phyloP scores from a whole-genome alignment of 345 rosid species.

The Cardamine chenopodiifolia region DNA sequence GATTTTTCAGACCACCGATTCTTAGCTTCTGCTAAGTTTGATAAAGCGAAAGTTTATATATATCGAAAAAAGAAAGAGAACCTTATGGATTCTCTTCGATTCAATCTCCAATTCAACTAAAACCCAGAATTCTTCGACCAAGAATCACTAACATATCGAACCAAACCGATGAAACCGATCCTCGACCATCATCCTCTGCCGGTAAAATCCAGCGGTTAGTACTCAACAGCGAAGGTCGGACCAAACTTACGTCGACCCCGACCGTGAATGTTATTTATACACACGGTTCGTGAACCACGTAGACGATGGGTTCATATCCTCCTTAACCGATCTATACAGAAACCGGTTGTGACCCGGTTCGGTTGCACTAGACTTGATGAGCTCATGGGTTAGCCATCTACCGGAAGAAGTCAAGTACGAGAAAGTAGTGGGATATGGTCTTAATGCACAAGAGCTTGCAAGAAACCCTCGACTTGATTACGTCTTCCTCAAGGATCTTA shows the following conservation, averaged over 20 bases:
- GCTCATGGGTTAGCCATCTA: constrained; percentile 92
- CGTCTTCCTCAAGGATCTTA: constrained; percentile 59
- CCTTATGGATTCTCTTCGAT: constrained; percentile 39
- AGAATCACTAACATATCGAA: constrained; percentile 42
- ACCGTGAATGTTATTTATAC: constrained; percentile 69
- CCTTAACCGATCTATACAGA: constrained; percentile 65
- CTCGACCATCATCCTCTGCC: constrained; percentile 47
- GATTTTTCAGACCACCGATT: constrained; percentile 2
- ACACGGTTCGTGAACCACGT: constrained; percentile 92
- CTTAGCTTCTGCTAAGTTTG: constrained; percentile 31
- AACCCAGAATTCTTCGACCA: constrained; percentile 26
- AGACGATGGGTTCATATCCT: constrained; percentile 70
- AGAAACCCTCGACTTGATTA: constrained; percentile 46
- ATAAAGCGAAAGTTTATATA: constrained; percentile 16
- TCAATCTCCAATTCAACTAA: constrained; percentile 35
- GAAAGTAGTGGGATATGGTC: constrained; percentile 91
- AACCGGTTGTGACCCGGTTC: constrained; percentile 61
- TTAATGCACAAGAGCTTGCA: constrained; percentile 88
- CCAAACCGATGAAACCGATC: constrained; percentile 43
- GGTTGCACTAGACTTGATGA: constrained; percentile 84
- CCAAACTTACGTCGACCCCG: constrained; percentile 60
- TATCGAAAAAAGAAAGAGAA: too few species aligned
- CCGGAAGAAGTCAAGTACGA: constrained; percentile 63
- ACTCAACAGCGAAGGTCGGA: constrained; percentile 63
- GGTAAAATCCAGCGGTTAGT: constrained; percentile 74